A percentile compares a stretch with the other conserved stretches of the same genome.
Evolutionary conservation across 768 basidiomycete genomes (phyloP).

Genomic region (Inosperma sp.): DNA sequence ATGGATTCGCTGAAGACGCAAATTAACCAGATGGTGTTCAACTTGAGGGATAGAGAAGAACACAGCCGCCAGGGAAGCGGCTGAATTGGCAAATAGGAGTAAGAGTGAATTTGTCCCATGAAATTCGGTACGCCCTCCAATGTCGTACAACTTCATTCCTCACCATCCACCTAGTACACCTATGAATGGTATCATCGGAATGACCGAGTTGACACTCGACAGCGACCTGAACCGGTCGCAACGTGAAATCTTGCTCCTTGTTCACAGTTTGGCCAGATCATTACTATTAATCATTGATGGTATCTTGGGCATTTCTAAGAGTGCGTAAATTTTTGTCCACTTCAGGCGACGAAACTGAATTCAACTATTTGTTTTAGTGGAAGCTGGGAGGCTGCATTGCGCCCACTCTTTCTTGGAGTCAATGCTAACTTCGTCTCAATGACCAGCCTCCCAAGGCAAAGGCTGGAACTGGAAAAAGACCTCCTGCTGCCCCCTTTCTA

Average conservation of each 20-base stretch:
- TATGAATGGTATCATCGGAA: slow-evolving; percentile 99
- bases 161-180: slow-evolving; percentile 61
- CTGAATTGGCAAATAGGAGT: slow-evolving; percentile 93
- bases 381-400: slow-evolving; percentile 56
- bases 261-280: slow-evolving; percentile 90
- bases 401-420: slow-evolving; percentile 24
- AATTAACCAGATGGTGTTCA: slow-evolving; percentile 99
- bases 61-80: slow-evolving; percentile 93
- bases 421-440: slow-evolving; percentile 76
- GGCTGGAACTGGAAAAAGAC: slow-evolving; percentile 72
- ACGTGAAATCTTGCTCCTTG: slow-evolving; percentile 90
- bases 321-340: slow-evolving; percentile 46
- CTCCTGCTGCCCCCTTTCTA: slow-evolving; percentile 80
- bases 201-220: slow-evolving; percentile 97
- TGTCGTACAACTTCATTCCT: not conserved
- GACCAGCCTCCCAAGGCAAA: slow-evolving; percentile 85
- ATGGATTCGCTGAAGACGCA: slow-evolving; percentile 99
- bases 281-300: slow-evolving; percentile 97
- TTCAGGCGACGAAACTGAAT: slow-evolving; percentile 13
- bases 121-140: slow-evolving; percentile 68
- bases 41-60: slow-evolving; percentile 97
- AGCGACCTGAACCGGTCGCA: slow-evolving; percentile 93
- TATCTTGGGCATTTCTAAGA: slow-evolving; percentile 99
- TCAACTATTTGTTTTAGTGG: slow-evolving; percentile 51
- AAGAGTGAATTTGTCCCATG: slow-evolving; percentile 99